Evolutionary conservation across 805 yeast genomes (phyloP).

Genomic region (Wickerhamomyces rabaulensis): DNA sequence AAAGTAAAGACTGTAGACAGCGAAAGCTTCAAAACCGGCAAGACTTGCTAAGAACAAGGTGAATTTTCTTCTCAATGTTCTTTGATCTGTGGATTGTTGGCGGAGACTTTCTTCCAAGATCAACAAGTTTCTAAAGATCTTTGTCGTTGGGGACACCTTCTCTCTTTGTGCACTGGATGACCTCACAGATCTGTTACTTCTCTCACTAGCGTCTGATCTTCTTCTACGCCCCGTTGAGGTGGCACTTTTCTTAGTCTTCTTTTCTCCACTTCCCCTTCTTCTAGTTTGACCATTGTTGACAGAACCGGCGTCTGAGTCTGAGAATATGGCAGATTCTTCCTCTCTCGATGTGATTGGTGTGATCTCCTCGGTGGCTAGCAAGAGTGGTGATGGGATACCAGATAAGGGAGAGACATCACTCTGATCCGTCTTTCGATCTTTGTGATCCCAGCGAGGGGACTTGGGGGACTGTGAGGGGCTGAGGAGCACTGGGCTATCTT

Average conservation of each 20-base stretch:
- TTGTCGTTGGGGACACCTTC: conserved; percentile 48
- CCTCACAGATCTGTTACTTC: conserved; percentile 17
- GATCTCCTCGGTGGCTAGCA: conserved; percentile 18
- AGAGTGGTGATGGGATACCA: conserved; percentile 17
- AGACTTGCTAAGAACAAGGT: conserved; percentile 35
- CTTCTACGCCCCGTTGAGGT: conserved; percentile 13
- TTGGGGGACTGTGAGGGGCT: neutral
- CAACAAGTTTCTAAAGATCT: conserved; percentile 74
- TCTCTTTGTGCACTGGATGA: conserved; percentile 21
- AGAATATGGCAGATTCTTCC: conserved; percentile 24
- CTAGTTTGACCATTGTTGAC: conserved; percentile 11
- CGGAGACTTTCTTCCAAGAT: conserved; percentile 84
- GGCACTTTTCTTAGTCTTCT: conserved; percentile 4
- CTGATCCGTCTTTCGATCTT: neutral
- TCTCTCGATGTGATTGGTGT: conserved; percentile 25
- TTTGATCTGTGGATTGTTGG: conserved; percentile 72
- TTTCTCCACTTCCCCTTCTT: conserved; percentile 1
- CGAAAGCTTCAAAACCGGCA: conserved; percentile 34
- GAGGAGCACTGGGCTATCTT: neutral
- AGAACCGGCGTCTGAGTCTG: conserved; percentile 28
- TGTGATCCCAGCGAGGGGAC: neutral
- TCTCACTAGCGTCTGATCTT: conserved; percentile 22
- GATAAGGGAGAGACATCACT: neutral
- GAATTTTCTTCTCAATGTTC: conserved; percentile 47
- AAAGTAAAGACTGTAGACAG: conserved; percentile 34